These are phyloP conservation scores for Teunomyces lycoperdinae DNA, from an alignment of 805 yeast species.

Conservation along the genomic window DNA sequence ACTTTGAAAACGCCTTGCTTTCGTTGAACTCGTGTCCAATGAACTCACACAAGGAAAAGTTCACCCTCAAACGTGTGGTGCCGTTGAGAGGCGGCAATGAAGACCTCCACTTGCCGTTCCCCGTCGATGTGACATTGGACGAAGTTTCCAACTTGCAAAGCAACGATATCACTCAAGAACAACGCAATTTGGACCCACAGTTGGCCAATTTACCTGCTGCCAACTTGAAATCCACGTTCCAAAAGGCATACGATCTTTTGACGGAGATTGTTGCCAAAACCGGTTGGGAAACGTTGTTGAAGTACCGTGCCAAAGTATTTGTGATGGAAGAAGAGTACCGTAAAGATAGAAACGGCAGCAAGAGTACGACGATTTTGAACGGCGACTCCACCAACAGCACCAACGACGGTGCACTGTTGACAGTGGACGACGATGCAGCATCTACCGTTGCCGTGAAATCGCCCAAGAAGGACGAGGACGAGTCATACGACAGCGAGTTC, in stretches of 20 bases:
- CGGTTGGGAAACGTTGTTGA: constrained; percentile 45
- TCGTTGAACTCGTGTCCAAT: constrained; percentile 80
- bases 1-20: constrained; percentile 68
- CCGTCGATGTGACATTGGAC: constrained; percentile 67
- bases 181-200: constrained; percentile 59
- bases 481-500: constrained; percentile 40
- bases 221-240: constrained; percentile 51
- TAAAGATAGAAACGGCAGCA: constrained; percentile 29
- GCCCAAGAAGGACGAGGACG: constrained; percentile 24
- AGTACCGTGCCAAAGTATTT: constrained; percentile 45
- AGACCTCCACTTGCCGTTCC: constrained; percentile 70
- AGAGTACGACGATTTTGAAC: constrained; percentile 9
- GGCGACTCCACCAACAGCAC: constrained; percentile 8
- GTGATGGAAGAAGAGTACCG: constrained; percentile 49
- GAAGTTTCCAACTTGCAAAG: constrained; percentile 70
- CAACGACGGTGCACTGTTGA: neutral
- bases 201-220: constrained; percentile 66
- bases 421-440: constrained; percentile 24
- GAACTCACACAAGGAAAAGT: constrained; percentile 71
- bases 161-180: constrained; percentile 62
- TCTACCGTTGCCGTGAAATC: constrained; percentile 39
- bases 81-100: constrained; percentile 47
- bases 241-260: constrained; percentile 44
- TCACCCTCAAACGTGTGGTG: constrained; percentile 56
- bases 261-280: constrained; percentile 44